Conservation (phyloP, 352 stramenopile genomes). For the Globisporangium acanthophoron region DNA sequence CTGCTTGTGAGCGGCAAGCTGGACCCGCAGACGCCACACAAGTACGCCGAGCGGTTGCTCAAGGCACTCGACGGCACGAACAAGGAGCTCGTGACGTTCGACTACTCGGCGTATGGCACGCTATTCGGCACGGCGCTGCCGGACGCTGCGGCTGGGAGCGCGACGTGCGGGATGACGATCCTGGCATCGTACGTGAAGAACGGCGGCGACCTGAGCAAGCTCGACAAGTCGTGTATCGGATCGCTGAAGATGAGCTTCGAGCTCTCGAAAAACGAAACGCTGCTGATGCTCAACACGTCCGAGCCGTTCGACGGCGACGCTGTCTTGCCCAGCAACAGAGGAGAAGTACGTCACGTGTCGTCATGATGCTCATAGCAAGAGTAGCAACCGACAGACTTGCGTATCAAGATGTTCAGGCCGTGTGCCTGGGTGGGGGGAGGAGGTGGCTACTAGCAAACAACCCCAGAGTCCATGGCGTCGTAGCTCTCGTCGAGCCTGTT, state of each 20-base stretch:
- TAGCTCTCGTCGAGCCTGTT: too few relatives aligned
- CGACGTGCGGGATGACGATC: conserved; percentile 43
- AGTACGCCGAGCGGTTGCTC: too few relatives aligned
- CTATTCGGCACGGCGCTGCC: conserved; percentile 26
- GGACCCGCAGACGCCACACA: too few relatives aligned
- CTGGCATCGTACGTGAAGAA: conserved; percentile 34
- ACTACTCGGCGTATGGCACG: conserved; percentile 19
- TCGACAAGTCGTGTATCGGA: conserved; percentile 45
- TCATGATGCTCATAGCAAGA: too few relatives aligned
- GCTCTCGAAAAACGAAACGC: not conserved
- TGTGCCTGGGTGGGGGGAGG: too few relatives aligned
- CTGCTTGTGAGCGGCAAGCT: too few relatives aligned
- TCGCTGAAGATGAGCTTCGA: conserved; percentile 28
- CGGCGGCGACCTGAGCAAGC: conserved; percentile 20
- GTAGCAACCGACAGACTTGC: too few relatives aligned
- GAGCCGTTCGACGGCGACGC: conserved; percentile 2
- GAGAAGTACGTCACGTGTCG: too few relatives aligned
- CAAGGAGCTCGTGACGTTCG: not conserved
- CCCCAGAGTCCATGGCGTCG: too few relatives aligned
- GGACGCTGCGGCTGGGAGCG: conserved; percentile 7
- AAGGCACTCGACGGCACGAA: not conserved
- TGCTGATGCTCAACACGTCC: not conserved
- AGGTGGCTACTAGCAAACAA: too few relatives aligned
- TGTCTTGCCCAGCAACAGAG: too few relatives aligned
- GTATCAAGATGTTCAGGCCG: too few relatives aligned